Evolutionary conservation across 805 yeast species (phyloP).

Genomic region (Nakazawaea sp.): DNA sequence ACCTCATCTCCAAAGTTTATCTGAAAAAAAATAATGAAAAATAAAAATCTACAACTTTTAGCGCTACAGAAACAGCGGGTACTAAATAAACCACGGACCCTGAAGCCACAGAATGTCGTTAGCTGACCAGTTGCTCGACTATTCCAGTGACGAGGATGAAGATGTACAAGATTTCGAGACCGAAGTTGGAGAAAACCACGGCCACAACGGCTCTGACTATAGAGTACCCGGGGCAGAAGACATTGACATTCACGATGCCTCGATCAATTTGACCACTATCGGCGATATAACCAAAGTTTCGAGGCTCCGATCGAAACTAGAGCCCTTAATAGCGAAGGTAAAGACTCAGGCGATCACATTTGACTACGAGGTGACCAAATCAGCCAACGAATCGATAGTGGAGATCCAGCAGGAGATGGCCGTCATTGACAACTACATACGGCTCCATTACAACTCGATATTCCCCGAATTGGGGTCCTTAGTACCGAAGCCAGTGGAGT

Average conservation of each 20-base stretch:
- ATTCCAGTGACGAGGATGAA: conserved; percentile 8
- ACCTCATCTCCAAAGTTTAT: too few species aligned
- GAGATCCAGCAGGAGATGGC: conserved; percentile 50
- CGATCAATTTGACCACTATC: conserved; percentile 5
- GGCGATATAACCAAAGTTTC: conserved; percentile 8
- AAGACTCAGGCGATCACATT: conserved; percentile 20
- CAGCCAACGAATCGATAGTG: conserved; percentile 47
- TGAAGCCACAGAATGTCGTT: conserved; percentile 3
- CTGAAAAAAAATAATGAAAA: too few species aligned
- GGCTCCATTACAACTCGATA: conserved; percentile 45
- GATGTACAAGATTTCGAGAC: not conserved
- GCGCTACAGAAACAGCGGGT: too few species aligned
- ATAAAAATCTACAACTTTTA: too few species aligned
- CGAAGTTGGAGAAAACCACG: not conserved
- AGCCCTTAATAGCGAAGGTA: conserved; percentile 16
- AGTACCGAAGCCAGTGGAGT: conserved; percentile 55
- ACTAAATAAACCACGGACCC: too few species aligned
- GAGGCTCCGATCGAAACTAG: not conserved
- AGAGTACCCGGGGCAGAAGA: not conserved
- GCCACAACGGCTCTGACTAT: not conserved
- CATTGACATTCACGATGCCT: not conserved
- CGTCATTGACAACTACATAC: conserved; percentile 40
- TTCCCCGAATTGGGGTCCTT: conserved; percentile 70
- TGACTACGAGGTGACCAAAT: conserved; percentile 45
- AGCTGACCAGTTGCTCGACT: conserved; percentile 7